These are phyloP conservation scores for Eimeria sp. DNA, from an alignment of 169 alveolate species.

Conservation along the genomic window DNA sequence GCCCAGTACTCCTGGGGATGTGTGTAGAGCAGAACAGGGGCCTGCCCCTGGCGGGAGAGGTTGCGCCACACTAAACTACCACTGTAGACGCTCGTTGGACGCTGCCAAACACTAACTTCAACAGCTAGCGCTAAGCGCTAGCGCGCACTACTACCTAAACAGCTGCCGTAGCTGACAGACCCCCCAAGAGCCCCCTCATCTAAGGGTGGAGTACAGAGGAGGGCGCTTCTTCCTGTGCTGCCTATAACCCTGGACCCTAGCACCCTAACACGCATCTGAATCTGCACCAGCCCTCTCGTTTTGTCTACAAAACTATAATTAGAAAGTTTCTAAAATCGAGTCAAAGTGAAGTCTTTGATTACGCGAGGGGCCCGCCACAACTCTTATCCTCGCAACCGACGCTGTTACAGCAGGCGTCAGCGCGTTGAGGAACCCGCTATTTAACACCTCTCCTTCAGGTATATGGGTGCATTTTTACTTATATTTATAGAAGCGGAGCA, in stretches of 20 bases:
- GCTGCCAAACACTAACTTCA: too few relatives aligned
- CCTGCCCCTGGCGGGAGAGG: too few relatives aligned
- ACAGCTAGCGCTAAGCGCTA: too few relatives aligned
- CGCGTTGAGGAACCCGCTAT: neutral
- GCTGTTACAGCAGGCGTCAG: neutral
- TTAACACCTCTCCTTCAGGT: neutral
- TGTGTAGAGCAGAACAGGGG: neutral
- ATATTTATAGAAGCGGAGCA: neutral
- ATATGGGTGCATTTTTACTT: too few relatives aligned
- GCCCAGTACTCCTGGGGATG: neutral
- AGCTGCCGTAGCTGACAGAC: neutral
- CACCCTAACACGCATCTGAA: too few relatives aligned
- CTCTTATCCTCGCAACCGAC: neutral
- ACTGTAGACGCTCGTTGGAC: neutral
- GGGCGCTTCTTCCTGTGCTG: neutral
- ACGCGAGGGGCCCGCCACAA: neutral
- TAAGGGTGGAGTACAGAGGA: neutral
- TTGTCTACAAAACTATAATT: neutral
- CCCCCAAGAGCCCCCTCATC: neutral
- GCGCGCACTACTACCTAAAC: too few relatives aligned
- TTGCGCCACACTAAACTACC: neutral
- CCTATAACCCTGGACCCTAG: neutral
- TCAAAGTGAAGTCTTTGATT: slow-evolving; percentile 9
- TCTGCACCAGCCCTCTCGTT: neutral
- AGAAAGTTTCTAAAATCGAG: neutral